Base-by-base conservation (phyloP, 2,329 filamentous ascomycete species). In the Gremmenia infestans region DNA sequence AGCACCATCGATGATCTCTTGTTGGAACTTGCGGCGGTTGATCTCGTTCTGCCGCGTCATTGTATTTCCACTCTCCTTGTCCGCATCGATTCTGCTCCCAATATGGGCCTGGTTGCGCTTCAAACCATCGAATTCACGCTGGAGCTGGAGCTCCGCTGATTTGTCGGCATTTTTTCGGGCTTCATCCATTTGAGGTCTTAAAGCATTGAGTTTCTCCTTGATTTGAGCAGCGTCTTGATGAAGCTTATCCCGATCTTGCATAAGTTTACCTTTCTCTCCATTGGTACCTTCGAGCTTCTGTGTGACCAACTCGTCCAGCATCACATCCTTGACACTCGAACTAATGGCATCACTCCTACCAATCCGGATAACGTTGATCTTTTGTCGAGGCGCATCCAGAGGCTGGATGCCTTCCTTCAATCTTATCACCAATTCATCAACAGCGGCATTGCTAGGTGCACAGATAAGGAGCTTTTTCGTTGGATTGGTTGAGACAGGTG, bases 371-470 rank as follows among this genome's bases (percentile, higher is more conserved):
- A 99, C 89, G 48, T 90, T 91, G 67, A 97, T 81, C 61, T 89
- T 88, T 63, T 89, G 86, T 12, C 78, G 77, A 28, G 84, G 79
- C 1, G 94, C 93, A 45, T 81, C 82, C 56, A 82, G 78, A 0
- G 90, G 92, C 67, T 86, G 93, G 52, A 99, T 81, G 4, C 94
- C 94, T 52, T 83, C 78, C 73, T 96, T 97, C 67, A 99, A 81
- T 74, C 94, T 87, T 71, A 97, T 85, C 17, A 99, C 94, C 60
- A 99, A 72, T 71, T 99, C 94, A 70, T 99, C 94, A 5, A 99
- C 94, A 35, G 94, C 94, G 6, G 94, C 94, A 72, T 99, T 99
- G 78, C 92, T 97, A 14, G 94, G 94, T n/a, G 94, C 94, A 68
- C 94, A 99, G 23, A 99, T 90, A 25, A 99, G 81, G 25, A 99